Base-by-base conservation (phyloP, 441 rosid species). In the Eugenia klotzschiana region DNA sequence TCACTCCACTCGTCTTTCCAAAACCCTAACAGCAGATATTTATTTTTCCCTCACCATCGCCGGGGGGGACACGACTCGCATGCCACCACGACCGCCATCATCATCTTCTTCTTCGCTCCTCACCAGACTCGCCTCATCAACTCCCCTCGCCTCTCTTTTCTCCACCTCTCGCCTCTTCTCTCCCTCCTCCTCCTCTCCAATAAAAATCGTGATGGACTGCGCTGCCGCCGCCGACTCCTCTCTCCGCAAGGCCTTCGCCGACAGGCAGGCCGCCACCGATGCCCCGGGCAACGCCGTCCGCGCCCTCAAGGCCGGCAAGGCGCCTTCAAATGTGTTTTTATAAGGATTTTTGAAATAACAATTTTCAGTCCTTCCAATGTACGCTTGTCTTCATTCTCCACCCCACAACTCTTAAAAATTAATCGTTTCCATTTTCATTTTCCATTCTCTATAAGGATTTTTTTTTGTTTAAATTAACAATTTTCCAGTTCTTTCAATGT, bases 211-310 rank as follows among this genome's bases (percentile, higher is more conserved):
- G 10, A 95, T 95, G 98, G 96, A 87, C 25, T 51, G 43, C 43
- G 43, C 43, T 6, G 40, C 40, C 40, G 20, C 92, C 23, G 37
- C 90, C 84, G 98, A 95, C 86, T 92, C 91, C 77, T 90, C 96
- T 8, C 94, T 96, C 82, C 96, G 98, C 82, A 88, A 82, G 69
- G 85, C 92, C 5, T 86, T 96, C 1, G 85, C 94, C 13, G 93
- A 90, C 69, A 93, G 91, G 91, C 94, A 88, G 57, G 87, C 94
- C 18, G 90, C 94, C 57, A 89, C 93, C 50, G 98, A 94, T 41
- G 84, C 93, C 56, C 97, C 91, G 12, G 98, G 95, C 23, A 91
- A 90, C 87, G 90, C 91, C 57, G 94, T 95, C 53, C 93, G 96
- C 23, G 91, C 94, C 5, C 91, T 96, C 84, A 95, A 96, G 83